These are phyloP conservation scores for Marasmius sp. DNA, from an alignment of 1,284 basidiomycete species.

Conservation along the genomic window DNA sequence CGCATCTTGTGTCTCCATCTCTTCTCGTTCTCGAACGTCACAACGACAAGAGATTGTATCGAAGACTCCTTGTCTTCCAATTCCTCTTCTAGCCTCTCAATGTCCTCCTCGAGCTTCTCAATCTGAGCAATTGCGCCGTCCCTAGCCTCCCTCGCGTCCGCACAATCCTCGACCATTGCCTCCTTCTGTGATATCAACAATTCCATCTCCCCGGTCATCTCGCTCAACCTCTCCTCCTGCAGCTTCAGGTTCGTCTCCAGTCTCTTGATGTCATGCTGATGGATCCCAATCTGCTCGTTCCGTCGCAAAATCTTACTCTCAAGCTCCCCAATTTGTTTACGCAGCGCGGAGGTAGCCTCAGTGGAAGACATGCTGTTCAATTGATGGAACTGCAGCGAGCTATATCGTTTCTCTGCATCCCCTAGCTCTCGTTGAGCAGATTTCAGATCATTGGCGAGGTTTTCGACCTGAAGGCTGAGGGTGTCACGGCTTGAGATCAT, in stretches of 20 bases:
- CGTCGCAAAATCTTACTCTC: constrained; percentile 58
- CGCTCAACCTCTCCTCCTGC: constrained; percentile 68
- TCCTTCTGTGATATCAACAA: constrained; percentile 61
- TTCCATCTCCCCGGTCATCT: constrained; percentile 68
- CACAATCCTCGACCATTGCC: constrained; percentile 80
- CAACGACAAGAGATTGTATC: constrained; percentile 32
- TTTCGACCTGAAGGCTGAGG: constrained; percentile 57
- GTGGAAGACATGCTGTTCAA: constrained; percentile 57
- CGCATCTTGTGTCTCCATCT: constrained; percentile 19
- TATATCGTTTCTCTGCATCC: constrained; percentile 57
- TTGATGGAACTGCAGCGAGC: constrained; percentile 60
- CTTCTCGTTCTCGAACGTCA: constrained; percentile 33
- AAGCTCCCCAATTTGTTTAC: constrained; percentile 62
- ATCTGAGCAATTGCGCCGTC: constrained; percentile 56
- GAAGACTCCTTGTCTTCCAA: constrained; percentile 30
- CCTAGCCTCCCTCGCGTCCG: constrained; percentile 66
- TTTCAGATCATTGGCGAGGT: constrained; percentile 58
- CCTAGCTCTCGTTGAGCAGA: constrained; percentile 50
- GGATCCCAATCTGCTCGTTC: constrained; percentile 69
- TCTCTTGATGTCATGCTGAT: constrained; percentile 72
- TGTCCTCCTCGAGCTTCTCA: constrained; percentile 56
- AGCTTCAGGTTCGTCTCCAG: constrained; percentile 69
- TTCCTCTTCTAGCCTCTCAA: constrained; percentile 39
- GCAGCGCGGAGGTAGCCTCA: constrained; percentile 53
- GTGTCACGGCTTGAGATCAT: constrained; percentile 64